Evolutionary conservation across 805 yeast species (phyloP), one percentile per base, ranked within the genome.

Genomic region (Candida peoriensis): DNA sequence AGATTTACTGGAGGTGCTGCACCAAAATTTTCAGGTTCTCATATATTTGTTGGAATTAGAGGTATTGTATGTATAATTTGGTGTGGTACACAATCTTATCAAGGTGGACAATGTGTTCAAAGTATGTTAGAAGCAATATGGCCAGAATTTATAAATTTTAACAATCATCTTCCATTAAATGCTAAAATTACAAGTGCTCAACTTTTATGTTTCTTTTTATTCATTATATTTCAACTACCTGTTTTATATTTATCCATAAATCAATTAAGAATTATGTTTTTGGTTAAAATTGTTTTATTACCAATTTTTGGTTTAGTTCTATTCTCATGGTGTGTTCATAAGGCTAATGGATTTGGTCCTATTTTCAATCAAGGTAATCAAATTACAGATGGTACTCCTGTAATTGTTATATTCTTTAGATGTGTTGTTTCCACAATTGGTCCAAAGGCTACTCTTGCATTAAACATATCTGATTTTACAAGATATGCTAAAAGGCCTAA

Each of bases 1-100:
- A 48, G 66, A 35, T 50, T 57, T 19, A 50, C 60, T 12, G 62
- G 56, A 37, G 66, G 68, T 18, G 52, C 63, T 14, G 52, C 59
- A 12, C 57, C 55, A 35, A 56, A 60, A 4, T 56, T 54, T 34
- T 52, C 55, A 17, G 58, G 63, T 14, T 45, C 61, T 7, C 56
- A 54, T 28, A 48, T 61, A 13, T 33, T 46, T 32, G 52, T 48
- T 8, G 47, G 55, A 10, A 54, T 55, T 18, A 53, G 67, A 50
- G 56, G 57, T 30, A 43, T 58, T 13, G 62, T 61, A 7, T 56
- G 57, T 52, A 33, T 52, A 44, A 27, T 54, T 23, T 84, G 94
- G 93, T 81, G 78, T 48, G 78, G 86, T 34, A 84, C 81, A 14
- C 90, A 82, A 50, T 64, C 79, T 12, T 74, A 79, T 58, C 72